phyloP scores from a whole-genome alignment of 2,329 filamentous ascomycete genomes.

The Fusarium scirpi region DNA sequence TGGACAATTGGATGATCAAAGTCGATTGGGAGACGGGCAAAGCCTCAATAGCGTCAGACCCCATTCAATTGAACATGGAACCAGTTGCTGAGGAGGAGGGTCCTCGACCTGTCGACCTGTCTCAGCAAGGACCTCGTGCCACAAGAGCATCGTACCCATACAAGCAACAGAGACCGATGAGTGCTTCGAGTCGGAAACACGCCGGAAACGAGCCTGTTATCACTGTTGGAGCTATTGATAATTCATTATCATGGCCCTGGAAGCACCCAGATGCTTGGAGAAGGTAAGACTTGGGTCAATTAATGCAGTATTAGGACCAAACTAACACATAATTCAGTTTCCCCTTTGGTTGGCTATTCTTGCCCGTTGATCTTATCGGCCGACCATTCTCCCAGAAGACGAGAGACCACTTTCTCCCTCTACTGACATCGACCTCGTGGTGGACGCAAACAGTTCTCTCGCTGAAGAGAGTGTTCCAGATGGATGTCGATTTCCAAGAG shows the following conservation, averaged over 20 bases:
- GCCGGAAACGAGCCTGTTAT: constrained; percentile 69
- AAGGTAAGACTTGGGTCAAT: constrained; percentile 56
- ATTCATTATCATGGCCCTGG: constrained; percentile 98
- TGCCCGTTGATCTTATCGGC: constrained; percentile 95
- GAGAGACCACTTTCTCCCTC: constrained; percentile 92
- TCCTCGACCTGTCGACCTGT: constrained; percentile 71
- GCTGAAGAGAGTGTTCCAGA: constrained; percentile 86
- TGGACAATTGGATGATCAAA: constrained; percentile 99
- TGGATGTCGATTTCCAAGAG: constrained; percentile 96
- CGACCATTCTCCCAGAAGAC: constrained; percentile 96
- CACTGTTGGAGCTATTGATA: constrained; percentile 92
- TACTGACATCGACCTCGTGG: constrained; percentile 95
- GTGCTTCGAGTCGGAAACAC: constrained; percentile 68
- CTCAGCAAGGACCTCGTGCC: constrained; percentile 56
- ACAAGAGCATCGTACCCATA: constrained; percentile 73
- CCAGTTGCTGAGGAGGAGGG: constrained; percentile 57
- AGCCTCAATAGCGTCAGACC: constrained; percentile 88
- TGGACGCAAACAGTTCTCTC: constrained; percentile 95
- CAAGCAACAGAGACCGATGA: constrained; percentile 85
- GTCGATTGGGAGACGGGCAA: constrained; percentile 87
- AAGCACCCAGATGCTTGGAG: constrained; percentile 94
- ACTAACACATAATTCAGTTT: constrained; percentile 69
- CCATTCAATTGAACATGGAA: constrained; percentile 75
- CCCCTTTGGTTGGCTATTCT: constrained; percentile 97
- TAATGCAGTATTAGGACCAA: fast-evolving